phyloP scores from a whole-genome alignment of 2,329 filamentous ascomycete genomes.

The Venturia oleaginea region DNA sequence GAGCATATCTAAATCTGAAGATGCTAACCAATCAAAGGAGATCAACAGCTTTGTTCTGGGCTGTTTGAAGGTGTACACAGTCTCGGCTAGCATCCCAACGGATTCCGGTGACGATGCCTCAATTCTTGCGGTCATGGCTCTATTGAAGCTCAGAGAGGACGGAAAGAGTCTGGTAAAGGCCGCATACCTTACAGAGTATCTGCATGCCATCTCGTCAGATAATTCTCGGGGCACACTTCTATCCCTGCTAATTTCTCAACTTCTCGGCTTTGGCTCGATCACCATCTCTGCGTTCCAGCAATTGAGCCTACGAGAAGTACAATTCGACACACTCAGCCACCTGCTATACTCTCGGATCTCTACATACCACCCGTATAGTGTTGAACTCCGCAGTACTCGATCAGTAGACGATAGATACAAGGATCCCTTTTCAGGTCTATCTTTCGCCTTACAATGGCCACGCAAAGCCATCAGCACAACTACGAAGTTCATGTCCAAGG shows the following conservation, averaged over 20 bases:
- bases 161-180: constrained; percentile 3
- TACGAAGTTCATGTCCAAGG: constrained; percentile 1
- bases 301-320: constrained; percentile 9
- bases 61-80: constrained; percentile 3
- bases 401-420: constrained; percentile 5
- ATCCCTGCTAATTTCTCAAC: background rate
- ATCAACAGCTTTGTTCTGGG: background rate
- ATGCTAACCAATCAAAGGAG: background rate
- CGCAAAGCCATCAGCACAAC: background rate
- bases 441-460: background rate
- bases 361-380: constrained; percentile 9
- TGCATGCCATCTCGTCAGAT: constrained; percentile 10
- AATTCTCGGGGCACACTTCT: constrained; percentile 9
- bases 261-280: constrained; percentile 8
- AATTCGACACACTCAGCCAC: constrained; percentile 14
- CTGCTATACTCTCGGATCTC: constrained; percentile 13
- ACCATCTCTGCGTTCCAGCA: constrained; percentile 5
- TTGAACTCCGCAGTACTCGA: background rate
- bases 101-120: constrained; percentile 9
- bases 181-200: background rate
- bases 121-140: constrained; percentile 11
- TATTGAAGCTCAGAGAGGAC: constrained; percentile 5
- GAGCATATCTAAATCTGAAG: background rate
- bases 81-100: background rate
- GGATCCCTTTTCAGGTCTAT: constrained; percentile 5